Base-by-base conservation (phyloP, 139 green algal genomes). In the Tetraselmis chui region DNA sequence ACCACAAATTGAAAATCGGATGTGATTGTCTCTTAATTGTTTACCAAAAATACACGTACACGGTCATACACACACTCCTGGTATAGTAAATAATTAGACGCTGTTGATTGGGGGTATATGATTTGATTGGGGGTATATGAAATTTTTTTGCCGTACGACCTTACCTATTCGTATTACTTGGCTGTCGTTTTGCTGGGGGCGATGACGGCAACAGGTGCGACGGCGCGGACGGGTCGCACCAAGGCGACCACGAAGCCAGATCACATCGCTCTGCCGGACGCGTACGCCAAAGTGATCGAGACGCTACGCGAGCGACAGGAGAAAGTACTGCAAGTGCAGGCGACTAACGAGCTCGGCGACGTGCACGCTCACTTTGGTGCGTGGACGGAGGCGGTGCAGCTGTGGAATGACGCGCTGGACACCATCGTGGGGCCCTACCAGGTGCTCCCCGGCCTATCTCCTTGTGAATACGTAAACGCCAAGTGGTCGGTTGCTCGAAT, bases 221-320 rank as follows among this genome's bases (percentile, higher is more conserved):
- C 77, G 30, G 31, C 32, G 77, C 77, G 77, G 2, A 75, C 77
- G 2, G 2, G 26, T 28, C 77, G 59, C 29, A 87, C 83, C 23
- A 31, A 27, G 28, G 77, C 76, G 32, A 77, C 78, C 26, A 75
- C 75, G 0, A 83, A 88, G 82, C 86, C 88, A 0, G 87, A 93
- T 59, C 78, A 87, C 75, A n/a, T 88, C 28, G 30, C 83, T 45
- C 59, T 93, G 27, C 86, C 85, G 11, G 82, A 32, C 0, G 85
- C 89, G 86, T 93, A 93, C 76, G 86, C 86, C 2, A 90, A 89
- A 85, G 87, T 88, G 80, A 88, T 93, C 23, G 89, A 91, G 80
- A 29, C 83, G 59, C 84, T 93, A 26, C 91, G 87, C 80, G 86
- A 87, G 83, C 87, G 86, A 26, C 83, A 83, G 2, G 88, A 91